A percentile compares a stretch with the other conserved stretches of the same genome.
phyloP scores from a whole-genome alignment of 1,284 basidiomycete species.

The Ganoderma meredithae region DNA sequence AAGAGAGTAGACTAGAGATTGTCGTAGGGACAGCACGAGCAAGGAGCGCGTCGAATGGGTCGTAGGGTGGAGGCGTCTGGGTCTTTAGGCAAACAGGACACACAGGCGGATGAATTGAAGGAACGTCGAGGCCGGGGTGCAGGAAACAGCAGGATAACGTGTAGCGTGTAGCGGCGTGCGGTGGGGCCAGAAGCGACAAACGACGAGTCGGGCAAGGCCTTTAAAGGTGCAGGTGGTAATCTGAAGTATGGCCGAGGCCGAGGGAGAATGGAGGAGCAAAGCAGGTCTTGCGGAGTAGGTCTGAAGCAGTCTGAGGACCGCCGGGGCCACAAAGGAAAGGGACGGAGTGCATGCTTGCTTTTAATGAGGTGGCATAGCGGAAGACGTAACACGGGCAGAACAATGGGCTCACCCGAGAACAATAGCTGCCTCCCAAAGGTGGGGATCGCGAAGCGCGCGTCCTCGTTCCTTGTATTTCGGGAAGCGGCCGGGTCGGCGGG shows the following conservation, averaged over 20 bases:
- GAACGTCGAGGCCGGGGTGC: constrained; percentile 11
- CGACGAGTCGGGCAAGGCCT: constrained; percentile 10
- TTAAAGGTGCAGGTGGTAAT: constrained; percentile 19
- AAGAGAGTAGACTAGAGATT: constrained; percentile 16
- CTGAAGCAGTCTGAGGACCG: constrained; percentile 37
- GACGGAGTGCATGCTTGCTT: constrained; percentile 22
- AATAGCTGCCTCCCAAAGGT: constrained; percentile 21
- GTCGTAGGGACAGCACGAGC: constrained; percentile 21
- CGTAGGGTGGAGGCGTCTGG: constrained; percentile 17
- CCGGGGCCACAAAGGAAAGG: constrained; percentile 34
- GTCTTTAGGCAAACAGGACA: constrained; percentile 18
- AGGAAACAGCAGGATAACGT: constrained; percentile 1
- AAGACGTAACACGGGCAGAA: constrained; percentile 25
- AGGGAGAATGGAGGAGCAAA: constrained; percentile 18
- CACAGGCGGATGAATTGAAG: constrained; percentile 25
- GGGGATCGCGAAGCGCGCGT: constrained; percentile 5
- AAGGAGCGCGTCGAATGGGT: constrained; percentile 21
- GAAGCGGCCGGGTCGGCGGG: not conserved
- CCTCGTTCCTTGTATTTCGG: constrained; percentile 15
- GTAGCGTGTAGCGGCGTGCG: not conserved
- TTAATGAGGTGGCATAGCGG: constrained; percentile 24
- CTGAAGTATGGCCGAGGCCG: constrained; percentile 16
- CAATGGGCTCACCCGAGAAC: constrained; percentile 34
- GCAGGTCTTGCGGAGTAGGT: constrained; percentile 21
- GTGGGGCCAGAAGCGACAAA: not conserved